Evolutionary conservation across 495 filamentous ascomycete species (phyloP).

Genomic region (Alectoria sarmentosa): DNA sequence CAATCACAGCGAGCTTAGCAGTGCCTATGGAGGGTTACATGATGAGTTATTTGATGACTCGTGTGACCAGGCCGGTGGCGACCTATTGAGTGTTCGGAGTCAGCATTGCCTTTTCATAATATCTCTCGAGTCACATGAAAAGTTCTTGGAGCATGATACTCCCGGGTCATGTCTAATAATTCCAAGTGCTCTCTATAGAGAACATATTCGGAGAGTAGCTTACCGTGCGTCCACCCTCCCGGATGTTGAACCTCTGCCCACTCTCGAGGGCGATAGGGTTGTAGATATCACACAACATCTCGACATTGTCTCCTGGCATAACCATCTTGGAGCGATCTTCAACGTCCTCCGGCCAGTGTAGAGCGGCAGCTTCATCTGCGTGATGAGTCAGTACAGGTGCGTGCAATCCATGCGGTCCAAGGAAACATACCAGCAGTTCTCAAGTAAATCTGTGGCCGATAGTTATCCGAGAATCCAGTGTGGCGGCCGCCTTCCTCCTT

Average conservation of each 20-base stretch:
- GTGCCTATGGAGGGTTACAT: not conserved
- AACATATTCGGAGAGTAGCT: not conserved
- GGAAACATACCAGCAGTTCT: slow-evolving; percentile 67
- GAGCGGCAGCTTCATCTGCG: slow-evolving; percentile 67
- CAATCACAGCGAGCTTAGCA: not conserved
- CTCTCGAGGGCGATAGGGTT: slow-evolving; percentile 77
- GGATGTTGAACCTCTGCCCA: slow-evolving; percentile 91
- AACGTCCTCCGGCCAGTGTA: slow-evolving; percentile 75
- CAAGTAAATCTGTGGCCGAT: slow-evolving; percentile 91
- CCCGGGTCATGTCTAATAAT: not conserved
- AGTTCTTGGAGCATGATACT: not conserved
- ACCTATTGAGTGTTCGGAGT: slow-evolving; percentile 52
- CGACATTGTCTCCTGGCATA: slow-evolving; percentile 97
- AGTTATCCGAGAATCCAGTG: slow-evolving; percentile 88
- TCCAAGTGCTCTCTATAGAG: not conserved
- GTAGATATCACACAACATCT: slow-evolving; percentile 81
- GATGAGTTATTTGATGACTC: slow-evolving; percentile 47
- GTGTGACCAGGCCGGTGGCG: slow-evolving; percentile 84
- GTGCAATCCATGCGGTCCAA: not conserved
- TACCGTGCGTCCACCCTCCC: slow-evolving; percentile 50
- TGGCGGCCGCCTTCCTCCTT: slow-evolving; percentile 98
- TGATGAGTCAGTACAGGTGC: slow-evolving; percentile 4
- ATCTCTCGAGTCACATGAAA: not conserved
- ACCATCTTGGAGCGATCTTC: slow-evolving; percentile 67
- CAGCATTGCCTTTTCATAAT: slow-evolving; percentile 1